phyloP scores from a whole-genome alignment of 2,329 filamentous ascomycete species.

The Penicillium frequentans region DNA sequence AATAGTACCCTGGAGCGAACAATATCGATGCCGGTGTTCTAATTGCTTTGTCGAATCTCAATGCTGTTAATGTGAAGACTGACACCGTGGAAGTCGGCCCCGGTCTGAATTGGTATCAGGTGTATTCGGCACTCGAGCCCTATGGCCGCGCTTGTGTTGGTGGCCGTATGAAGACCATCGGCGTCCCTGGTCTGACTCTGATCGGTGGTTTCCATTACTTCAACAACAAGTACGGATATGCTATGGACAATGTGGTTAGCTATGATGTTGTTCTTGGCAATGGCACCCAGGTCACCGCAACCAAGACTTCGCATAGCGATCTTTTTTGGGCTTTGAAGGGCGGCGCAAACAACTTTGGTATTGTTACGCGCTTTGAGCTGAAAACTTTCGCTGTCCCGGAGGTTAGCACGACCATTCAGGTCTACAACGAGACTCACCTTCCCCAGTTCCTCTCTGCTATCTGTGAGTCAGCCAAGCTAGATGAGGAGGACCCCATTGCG shows the following conservation, averaged over 20 bases:
- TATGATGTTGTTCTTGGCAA: constrained; percentile 36
- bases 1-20: constrained; percentile 27
- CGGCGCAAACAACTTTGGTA: constrained; percentile 34
- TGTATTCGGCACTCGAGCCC: constrained; percentile 27
- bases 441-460: constrained; percentile 30
- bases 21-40: constrained; percentile 35
- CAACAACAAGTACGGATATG: constrained; percentile 33
- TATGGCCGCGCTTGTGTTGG: constrained; percentile 29
- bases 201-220: constrained; percentile 38
- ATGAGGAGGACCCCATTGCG: constrained; percentile 24
- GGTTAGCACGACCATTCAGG: constrained; percentile 36
- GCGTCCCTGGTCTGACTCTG: constrained; percentile 36
- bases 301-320: constrained; percentile 22
- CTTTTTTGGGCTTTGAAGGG: constrained; percentile 41
- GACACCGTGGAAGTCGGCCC: constrained; percentile 28
- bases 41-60: constrained; percentile 25
- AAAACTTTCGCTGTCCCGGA: constrained; percentile 21
- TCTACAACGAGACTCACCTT: constrained; percentile 26
- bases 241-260: constrained; percentile 33
- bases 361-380: constrained; percentile 35
- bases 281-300: constrained; percentile 29
- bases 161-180: constrained; percentile 35
- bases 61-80: constrained; percentile 19
- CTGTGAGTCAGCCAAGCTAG: constrained; percentile 21
- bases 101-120: constrained; percentile 31